Percentiles rank a stretch among this genome's conserved stretches.
phyloP scores from a whole-genome alignment of 331 rosid genomes.

The Telfairia occidentalis region DNA sequence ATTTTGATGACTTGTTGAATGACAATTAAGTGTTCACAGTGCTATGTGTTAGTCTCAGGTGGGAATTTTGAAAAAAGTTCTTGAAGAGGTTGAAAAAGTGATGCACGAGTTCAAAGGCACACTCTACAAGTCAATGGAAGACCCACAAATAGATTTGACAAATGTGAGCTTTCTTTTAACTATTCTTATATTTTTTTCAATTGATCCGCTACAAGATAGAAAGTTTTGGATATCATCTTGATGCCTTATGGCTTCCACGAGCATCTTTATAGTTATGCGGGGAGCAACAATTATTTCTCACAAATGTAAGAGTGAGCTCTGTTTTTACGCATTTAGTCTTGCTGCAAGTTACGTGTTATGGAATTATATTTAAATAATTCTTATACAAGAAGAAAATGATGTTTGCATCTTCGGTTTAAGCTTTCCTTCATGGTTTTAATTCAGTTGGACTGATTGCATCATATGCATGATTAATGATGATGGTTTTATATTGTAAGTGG shows the following conservation, averaged over 20 bases:
- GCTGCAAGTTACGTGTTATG: neutral
- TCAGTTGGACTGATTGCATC: neutral
- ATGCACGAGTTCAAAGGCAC: conserved; percentile 89
- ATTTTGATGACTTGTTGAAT: neutral
- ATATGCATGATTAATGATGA: neutral
- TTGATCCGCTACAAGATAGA: neutral
- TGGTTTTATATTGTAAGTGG: neutral
- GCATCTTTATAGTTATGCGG: neutral
- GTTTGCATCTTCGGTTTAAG: neutral
- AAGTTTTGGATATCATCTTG: neutral
- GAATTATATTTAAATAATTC: neutral
- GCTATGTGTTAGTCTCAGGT: conserved; percentile 46
- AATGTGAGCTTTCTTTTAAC: conserved; percentile 46
- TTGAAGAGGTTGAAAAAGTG: conserved; percentile 96
- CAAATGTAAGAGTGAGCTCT: neutral
- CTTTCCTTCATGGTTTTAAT: neutral
- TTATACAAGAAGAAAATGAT: neutral
- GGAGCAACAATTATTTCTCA: neutral
- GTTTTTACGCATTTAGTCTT: neutral
- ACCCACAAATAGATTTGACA: conserved; percentile 83
- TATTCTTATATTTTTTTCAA: neutral
- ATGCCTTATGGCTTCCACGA: neutral
- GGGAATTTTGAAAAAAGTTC: conserved; percentile 88
- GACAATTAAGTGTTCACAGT: neutral
- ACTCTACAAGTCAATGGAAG: conserved; percentile 96